Percentiles rank a stretch among this genome's conserved stretches.
Conservation (phyloP, 352 stramenopile genomes). For the Phytophthora megakarya region DNA sequence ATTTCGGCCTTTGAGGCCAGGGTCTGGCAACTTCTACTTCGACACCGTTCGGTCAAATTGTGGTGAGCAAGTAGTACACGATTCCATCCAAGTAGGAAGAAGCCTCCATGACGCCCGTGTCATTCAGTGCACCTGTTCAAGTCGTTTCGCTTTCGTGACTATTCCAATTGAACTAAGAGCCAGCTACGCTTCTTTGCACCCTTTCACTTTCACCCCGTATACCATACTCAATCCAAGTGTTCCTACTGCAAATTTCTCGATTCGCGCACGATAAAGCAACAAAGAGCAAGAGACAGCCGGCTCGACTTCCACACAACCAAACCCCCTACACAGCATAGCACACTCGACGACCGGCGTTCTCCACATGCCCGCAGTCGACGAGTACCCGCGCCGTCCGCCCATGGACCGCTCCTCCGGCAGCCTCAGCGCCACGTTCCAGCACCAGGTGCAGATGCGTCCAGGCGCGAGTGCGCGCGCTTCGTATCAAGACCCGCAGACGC, state of each 20-base stretch:
- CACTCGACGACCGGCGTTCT: conserved; percentile 5
- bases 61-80: conserved; percentile 18
- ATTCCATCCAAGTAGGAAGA: conserved; percentile 5
- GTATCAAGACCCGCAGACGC: conserved; percentile 40
- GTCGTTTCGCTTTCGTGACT: background rate
- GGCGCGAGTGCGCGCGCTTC: conserved; percentile 30
- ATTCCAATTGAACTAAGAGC: conserved; percentile 3
- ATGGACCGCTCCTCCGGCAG: conserved; percentile 23
- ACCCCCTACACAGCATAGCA: no score
- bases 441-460: conserved; percentile 32
- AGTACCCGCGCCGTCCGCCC: conserved; percentile 28
- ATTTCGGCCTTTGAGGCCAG: conserved; percentile 2
- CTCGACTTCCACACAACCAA: conserved; percentile 22
- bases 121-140: no score
- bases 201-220: background rate
- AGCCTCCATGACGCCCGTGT: conserved; percentile 1
- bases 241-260: background rate
- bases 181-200: background rate
- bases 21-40: conserved; percentile 13
- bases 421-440: conserved; percentile 38
- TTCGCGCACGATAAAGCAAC: conserved; percentile 24
- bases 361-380: conserved; percentile 47
- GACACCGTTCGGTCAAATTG: conserved; percentile 13
- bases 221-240: conserved; percentile 5
- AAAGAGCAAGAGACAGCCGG: conserved; percentile 26